Evolutionary conservation across 257 asterid genomes (phyloP), one percentile per base, ranked within the genome.

Genomic region (Nicotiana noctiflora): DNA sequence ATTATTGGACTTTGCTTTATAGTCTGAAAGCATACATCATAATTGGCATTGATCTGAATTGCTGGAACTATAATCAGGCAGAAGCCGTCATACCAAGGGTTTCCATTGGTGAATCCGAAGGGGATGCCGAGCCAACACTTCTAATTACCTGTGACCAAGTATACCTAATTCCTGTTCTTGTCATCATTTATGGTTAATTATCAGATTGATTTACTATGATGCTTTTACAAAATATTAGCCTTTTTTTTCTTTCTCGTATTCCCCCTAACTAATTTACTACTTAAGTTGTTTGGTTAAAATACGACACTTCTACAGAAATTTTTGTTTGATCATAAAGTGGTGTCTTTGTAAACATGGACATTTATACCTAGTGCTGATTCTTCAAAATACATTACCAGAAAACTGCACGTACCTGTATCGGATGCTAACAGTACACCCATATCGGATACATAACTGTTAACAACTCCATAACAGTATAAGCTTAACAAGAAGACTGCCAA

Each of bases 131-230:
- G 87, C 89, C 97, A 79, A 89, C 90, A 65, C 89, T 94, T 89
- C 93, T 94, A 84, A 83, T 94, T 85, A 94, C 98, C 56, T 94
- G 98, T 86, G 98, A 94, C 85, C 98, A 93, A 93, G 98, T 94
- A 93, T 89, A 87, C 80, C 27, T 59, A 81, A 79, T 78, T 85
- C 86, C 82, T 81, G 76, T 40, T 85, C 70, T 80, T 83, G 77
- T 84, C 70, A 32, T 84, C 79, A 80, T 84, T 79, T 55, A 82
- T 29, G 65, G 80, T 83, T 83, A 53, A 56, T 76, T 86, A 62
- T 79, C 63, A 29, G 3, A 25, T 79, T 1, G 56, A 40, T 49
- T 62, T 79, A 79, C 46, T 62, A 18, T 49, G 27, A 61, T 79
- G 75, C 8, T 65, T 44, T 46, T 61, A 37, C 77, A 61, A 40